These are phyloP conservation scores for Medicago ruthenica DNA, from an alignment of 306 rosid species.

Conservation along the genomic window DNA sequence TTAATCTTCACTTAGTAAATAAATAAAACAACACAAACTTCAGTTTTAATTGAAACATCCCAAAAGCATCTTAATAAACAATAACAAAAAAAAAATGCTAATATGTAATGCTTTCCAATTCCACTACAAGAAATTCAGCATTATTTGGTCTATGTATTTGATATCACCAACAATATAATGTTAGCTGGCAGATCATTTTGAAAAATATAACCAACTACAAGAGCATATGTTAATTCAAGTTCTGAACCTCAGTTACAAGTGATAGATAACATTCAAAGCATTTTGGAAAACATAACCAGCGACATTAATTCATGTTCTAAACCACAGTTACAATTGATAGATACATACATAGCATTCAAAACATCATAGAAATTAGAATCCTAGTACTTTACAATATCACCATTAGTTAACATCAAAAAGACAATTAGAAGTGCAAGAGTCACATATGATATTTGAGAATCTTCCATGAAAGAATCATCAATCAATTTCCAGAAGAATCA, in stretches of 20 bases:
- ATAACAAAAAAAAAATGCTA: not conserved
- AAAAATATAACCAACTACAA: too few species aligned
- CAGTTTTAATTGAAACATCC: slow-evolving; percentile 14
- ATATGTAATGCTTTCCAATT: not conserved
- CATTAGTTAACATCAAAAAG: too few species aligned
- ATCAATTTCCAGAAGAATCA: too few species aligned
- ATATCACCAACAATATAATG: not conserved
- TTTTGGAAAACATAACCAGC: too few species aligned
- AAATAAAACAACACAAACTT: not conserved
- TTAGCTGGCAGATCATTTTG: not conserved
- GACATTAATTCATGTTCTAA: too few species aligned
- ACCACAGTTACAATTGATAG: too few species aligned
- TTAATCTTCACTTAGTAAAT: not conserved
- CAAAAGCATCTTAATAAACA: not conserved
- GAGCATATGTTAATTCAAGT: not conserved
- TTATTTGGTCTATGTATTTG: not conserved
- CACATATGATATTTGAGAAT: too few species aligned
- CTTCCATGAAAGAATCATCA: too few species aligned
- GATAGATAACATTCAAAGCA: too few species aligned
- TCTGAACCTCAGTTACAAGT: too few species aligned
- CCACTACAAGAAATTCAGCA: not conserved
- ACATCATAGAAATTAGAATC: not conserved
- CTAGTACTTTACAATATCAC: not conserved
- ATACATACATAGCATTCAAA: not conserved
- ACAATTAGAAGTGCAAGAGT: too few species aligned